Base-by-base conservation (phyloP, 2,329 filamentous ascomycete species). In the Trichoderma koningii region DNA sequence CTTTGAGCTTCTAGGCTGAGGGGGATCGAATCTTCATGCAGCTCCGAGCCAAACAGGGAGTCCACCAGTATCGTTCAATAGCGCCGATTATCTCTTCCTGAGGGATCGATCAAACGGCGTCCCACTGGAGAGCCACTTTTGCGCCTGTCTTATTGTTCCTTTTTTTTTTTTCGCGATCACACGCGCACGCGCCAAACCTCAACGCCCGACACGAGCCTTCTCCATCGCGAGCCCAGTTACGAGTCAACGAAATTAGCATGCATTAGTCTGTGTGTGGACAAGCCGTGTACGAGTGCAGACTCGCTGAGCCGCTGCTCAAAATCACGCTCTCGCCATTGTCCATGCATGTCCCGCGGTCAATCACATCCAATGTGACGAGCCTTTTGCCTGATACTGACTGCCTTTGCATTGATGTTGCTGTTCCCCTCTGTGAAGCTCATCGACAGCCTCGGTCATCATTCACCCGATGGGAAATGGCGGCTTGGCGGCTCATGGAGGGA, bases 231-330 rank as follows among this genome's bases (percentile, higher is more conserved):
- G 59, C 47, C 38, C 38, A 48, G 53, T 62, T 45, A 62, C 59
- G 59, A 62, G 59, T 62, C 59, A 62, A 62, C 59, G 48, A 62
- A 62, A 62, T 62, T 62, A 62, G 59, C 59, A 62, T 62, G 59
- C 59, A 52, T 52, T 62, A 62, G 59, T 44, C 48, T 52, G 26
- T 47, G 42, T 21, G 12, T 38, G 34, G 10, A 30, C 59, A 52
- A 34, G 34, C 26, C 38, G 45, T 53, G 44, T 21, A 55, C 38
- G 55, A 57, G 55, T 3, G 34, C 34, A 38, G 34, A 38, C 12
- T 38, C 10, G 12, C 28, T 34, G 50, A 30, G 50, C 48, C 26
- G 48, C 48, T 28, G 26, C 26, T 30, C 17, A 38, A 38, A 14
- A 38, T 42, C 50, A 34, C 38, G 41, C 47, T 51, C 41, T 62